Evolutionary conservation across 2,329 filamentous ascomycete species (phyloP).

Genomic region (Cladosporium sp.): DNA sequence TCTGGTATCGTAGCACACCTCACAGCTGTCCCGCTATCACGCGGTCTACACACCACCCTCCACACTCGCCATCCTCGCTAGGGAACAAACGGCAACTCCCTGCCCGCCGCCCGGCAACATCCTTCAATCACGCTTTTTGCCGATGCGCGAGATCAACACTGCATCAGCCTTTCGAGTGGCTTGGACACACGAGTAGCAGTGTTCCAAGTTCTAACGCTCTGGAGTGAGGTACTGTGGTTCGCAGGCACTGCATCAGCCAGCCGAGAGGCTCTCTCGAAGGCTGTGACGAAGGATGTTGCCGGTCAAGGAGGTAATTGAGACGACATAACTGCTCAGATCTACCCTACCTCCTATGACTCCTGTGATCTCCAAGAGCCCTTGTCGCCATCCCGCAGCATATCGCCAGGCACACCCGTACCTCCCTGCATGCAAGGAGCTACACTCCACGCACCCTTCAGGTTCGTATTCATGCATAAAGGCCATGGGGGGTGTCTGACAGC

Average conservation of each 20-base stretch:
- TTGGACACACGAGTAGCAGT: no score
- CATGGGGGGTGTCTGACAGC: background rate
- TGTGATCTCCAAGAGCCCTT: background rate
- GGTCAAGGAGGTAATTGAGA: no score
- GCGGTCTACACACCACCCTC: background rate
- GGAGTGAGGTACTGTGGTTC: no score
- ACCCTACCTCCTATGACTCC: no score
- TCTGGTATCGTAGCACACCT: background rate
- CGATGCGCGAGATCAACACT: no score
- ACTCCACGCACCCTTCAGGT: background rate
- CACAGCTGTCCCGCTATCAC: background rate
- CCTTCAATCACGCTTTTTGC: no score
- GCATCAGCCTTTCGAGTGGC: no score
- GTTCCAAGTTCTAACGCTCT: no score
- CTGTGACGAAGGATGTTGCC: no score
- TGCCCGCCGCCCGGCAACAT: no score
- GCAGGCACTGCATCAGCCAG: no score
- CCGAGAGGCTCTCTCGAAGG: no score
- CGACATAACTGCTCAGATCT: background rate
- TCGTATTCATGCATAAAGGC: slow-evolving; percentile 5
- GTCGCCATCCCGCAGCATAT: background rate
- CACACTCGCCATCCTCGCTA: background rate
- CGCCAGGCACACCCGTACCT: background rate
- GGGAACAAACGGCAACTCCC: background rate
- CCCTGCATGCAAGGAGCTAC: background rate